Base-by-base conservation (phyloP, 768 basidiomycete species). In the Suillus plorans region DNA sequence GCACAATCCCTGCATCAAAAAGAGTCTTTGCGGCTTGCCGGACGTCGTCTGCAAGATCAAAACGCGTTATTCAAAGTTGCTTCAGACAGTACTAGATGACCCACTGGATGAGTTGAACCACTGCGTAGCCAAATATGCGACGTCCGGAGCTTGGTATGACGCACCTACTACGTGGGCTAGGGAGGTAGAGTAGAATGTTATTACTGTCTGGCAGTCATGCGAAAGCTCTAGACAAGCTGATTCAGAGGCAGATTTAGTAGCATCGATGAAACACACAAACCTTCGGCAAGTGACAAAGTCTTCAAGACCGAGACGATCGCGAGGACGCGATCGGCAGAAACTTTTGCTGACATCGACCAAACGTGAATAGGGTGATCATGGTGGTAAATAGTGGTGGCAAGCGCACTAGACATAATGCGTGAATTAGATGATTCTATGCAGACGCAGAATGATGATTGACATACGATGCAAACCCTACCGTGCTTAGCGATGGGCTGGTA, bases 51-150 rank as follows among this genome's bases (percentile, higher is more conserved):
- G 71, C 49, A 67, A 60, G 64, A 31, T 55, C 22, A 53, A 52
- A 39, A 56, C 12, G 68, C 42, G 71, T 67, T 34, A 45, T 36
- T 56, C 44, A 5, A 60, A 13, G 50, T 67, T 41, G 12, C 68
- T 18, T 14, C 5, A 37, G 5, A 37, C 31, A 20, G 18, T 20
- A 50, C 22, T 18, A 60, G 50, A 0, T 4, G 49, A 69, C 86
- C 63, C 72, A 96, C 94, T 81, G 3, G 87, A 87, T 9, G 86
- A 80, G 70, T 90, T 86, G 41, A 95, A 86, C 89, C 95, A 97
- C 69, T 84, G 84, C 20, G 78, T 80, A 9, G 90, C 92, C 52
- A 97, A 81, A 69, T 85, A 88, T 2, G 87, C 82, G 6, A 97
- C 80, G 66, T 87, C 89, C 0, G 96, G 91, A 6, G 85, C 74